Evolutionary conservation across 129 eudicot species (phyloP), one percentile per base, ranked within the genome.

Genomic region (Ambrosia trifida): DNA sequence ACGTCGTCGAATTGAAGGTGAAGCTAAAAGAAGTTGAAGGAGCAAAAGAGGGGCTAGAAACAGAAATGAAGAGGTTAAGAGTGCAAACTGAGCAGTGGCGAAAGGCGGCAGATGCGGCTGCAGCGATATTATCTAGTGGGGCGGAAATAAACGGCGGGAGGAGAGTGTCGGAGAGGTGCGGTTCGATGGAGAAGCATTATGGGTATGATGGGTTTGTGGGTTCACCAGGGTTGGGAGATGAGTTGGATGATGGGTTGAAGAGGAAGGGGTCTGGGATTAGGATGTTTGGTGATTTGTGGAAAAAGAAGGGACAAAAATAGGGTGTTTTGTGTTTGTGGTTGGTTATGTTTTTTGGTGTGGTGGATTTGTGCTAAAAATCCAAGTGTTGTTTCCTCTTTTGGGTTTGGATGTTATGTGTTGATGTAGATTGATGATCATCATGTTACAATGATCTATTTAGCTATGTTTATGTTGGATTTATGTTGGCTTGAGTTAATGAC

Each of bases 201-300:
- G 91, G 89, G 20, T 89, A 78, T 43, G 89, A 87, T 78, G 88
- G 88, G 35, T 81, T 61, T 64, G 80, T 80, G 72, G 91, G 95
- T 12, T 87, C 98, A 6, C 95, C 88, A 0, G 76, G 67, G 5
- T 57, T 81, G 38, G 83, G 73, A 3, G 96, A 89, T 52, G 98
- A 89, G 4, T 58, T 70, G 2, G 96, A 86, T 53, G 95, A 83
- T 44, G 86, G 76, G 24, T 76, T 76, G 41, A 94, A 90, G 76
- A 81, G 88, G 79, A 94, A 83, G 70, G 90, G 93, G 45, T 84
- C 91, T 2, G 96, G 99, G n/a, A 84, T 89, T 19, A 82, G 75
- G 74, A 87, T 85, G 99, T 84, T 94, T 66, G 97, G 98, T 38
- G 95, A 90, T 73, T 71, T 94, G 78, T 94, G 99, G 99, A 94